Evolutionary conservation across 352 stramenopile genomes (phyloP), one percentile per base, ranked within the genome.

Genomic region (Phytophthora boehmeriae): DNA sequence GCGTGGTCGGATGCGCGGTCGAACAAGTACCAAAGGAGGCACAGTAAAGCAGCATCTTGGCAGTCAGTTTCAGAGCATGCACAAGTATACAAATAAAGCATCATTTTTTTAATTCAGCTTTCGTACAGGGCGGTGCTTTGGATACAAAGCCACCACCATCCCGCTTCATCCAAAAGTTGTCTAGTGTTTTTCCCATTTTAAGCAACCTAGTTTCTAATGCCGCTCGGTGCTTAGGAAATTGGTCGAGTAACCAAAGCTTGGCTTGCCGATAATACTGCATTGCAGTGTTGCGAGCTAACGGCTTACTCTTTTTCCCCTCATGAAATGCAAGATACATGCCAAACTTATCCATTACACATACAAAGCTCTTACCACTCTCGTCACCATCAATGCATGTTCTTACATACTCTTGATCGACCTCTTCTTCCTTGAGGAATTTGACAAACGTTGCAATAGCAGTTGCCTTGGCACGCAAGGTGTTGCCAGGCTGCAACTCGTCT

Each of bases 1-100:
- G 62, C 35, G 0, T 68, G n/a, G 19, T 78, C 59, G 0, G 59
- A 77, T 5, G 69, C 56, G 10, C 62, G 62, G 2, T 66, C 38
- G 16, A 44, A 44, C 13, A 44, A 16, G 38, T 22, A 44, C 38
- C 38, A 44, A 4, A 44, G 8, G 13, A 44, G 19, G 38, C 38
- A 44, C 14, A 44, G 14, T 17, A 74, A 5, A 1, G 57, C 60
- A 19, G 54, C 57, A 34, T 69, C 64, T 14, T 71, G 63, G 17
- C 59, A 64, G 39, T 58, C 56, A 46, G 11, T 59, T 17, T 32
- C 35, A 19, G 39, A 46, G 32, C 27, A 34, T 38, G 52, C 52
- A 42, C 52, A 22, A 9, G 25, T 6, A 30, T 30, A 30, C 25
- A n/a, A 9, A 38, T 59, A 59, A 46, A 42, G 49, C 39, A 50